These are phyloP conservation scores for Wickerhamomyces silvicola DNA, from an alignment of 805 yeast genomes.

Conservation along the genomic window DNA sequence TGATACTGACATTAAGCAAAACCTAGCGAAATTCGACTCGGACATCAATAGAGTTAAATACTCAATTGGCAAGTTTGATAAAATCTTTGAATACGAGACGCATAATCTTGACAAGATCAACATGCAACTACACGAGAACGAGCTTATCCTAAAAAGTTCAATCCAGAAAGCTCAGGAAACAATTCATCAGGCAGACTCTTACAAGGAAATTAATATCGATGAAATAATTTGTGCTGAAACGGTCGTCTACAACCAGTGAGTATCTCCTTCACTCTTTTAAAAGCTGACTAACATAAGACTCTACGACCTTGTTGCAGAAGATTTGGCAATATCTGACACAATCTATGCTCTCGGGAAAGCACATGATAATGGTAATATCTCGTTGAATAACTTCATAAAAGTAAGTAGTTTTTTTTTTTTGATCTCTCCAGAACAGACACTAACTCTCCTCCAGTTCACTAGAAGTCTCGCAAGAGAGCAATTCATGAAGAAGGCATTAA, in stretches of 20 bases:
- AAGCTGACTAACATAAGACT: slow-evolving; percentile 20
- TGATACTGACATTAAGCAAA: slow-evolving; percentile 18
- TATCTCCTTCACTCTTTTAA: not conserved
- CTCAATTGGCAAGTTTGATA: slow-evolving; percentile 31
- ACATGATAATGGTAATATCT: slow-evolving; percentile 41
- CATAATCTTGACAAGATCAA: slow-evolving; percentile 21
- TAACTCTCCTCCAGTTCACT: slow-evolving; percentile 17
- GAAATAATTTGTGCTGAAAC: slow-evolving; percentile 44
- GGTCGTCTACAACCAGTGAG: slow-evolving; percentile 45
- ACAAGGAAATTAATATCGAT: slow-evolving; percentile 32
- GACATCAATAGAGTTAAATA: slow-evolving; percentile 21
- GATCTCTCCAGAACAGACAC: not conserved
- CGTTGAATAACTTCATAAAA: slow-evolving; percentile 36
- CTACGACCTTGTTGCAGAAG: slow-evolving; percentile 57
- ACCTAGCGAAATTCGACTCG: slow-evolving; percentile 17
- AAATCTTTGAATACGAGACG: slow-evolving; percentile 30
- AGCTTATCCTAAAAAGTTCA: slow-evolving; percentile 22
- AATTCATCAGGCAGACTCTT: slow-evolving; percentile 25
- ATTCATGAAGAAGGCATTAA: slow-evolving; percentile 44
- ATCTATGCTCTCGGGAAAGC: slow-evolving; percentile 50
- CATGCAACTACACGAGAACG: slow-evolving; percentile 23
- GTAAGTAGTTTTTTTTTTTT: slow-evolving; percentile 2
- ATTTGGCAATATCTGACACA: slow-evolving; percentile 67
- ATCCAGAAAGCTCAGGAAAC: slow-evolving; percentile 24
- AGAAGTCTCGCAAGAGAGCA: slow-evolving; percentile 60